Evolutionary conservation across 192 early-diverging fungal genomes (phyloP).

Genomic region (Backusella tarrabulga): DNA sequence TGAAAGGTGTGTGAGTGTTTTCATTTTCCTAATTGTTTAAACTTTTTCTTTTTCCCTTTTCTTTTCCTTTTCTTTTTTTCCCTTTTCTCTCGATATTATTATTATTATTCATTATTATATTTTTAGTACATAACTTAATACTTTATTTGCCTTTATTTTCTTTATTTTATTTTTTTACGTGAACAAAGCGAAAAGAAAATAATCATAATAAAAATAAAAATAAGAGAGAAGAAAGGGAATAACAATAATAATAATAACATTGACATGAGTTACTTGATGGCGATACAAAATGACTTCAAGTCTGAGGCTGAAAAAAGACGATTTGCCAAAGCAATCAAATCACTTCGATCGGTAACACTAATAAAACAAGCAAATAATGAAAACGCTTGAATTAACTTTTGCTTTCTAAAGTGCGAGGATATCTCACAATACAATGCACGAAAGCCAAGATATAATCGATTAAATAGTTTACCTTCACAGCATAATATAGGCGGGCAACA

Average conservation of each 20-base stretch:
- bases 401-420: background rate
- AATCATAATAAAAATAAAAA: background rate
- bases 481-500: background rate
- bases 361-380: background rate
- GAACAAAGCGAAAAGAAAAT: background rate
- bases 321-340: background rate
- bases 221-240: background rate
- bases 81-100: background rate
- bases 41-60: background rate
- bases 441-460: background rate
- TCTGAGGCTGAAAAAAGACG: constrained; percentile 4
- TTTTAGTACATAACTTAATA: background rate
- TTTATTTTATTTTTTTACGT: background rate
- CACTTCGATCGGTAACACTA: background rate
- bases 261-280: background rate
- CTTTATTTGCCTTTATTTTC: background rate
- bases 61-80: background rate
- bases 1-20: background rate
- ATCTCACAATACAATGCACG: background rate
- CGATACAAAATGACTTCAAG: background rate
- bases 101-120: background rate
- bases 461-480: background rate
- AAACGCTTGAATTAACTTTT: background rate
- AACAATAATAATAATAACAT: background rate
- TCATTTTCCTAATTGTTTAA: background rate